A percentile compares a stretch with the other conserved stretches of the same genome.
Evolutionary conservation across 1,139 yeast species (phyloP).

Genomic region (Geotrichum siamense): DNA sequence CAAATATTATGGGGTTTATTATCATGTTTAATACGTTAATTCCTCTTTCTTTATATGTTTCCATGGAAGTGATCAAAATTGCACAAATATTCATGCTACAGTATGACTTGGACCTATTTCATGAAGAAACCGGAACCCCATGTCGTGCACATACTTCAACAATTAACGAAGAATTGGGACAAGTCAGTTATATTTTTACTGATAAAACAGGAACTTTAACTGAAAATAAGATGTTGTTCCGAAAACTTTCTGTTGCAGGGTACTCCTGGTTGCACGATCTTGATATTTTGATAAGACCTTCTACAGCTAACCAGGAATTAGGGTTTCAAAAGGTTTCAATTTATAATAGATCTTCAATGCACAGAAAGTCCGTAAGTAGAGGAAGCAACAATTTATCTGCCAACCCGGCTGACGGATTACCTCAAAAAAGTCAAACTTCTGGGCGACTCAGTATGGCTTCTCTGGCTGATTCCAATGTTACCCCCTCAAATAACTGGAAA

Average conservation of each 20-base stretch:
- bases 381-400: constrained; percentile 4
- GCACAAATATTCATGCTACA: constrained; percentile 75
- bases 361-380: constrained; percentile 5
- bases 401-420: constrained; percentile 24
- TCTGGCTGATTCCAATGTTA: constrained; percentile 25
- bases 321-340: constrained; percentile 10
- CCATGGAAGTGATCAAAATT: constrained; percentile 90
- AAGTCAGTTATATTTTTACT: constrained; percentile 85
- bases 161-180: constrained; percentile 91
- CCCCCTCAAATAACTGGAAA: constrained; percentile 29
- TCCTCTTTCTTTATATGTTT: constrained; percentile 87
- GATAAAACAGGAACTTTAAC: constrained; percentile 97
- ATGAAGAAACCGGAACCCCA: constrained; percentile 73
- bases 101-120: constrained; percentile 91
- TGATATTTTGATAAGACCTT: constrained; percentile 43
- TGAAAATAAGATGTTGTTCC: constrained; percentile 78
- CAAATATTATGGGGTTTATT: constrained; percentile 88
- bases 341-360: background rate
- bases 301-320: constrained; percentile 3
- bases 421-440: constrained; percentile 27
- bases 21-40: constrained; percentile 95
- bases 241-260: constrained; percentile 80
- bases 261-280: constrained; percentile 81
- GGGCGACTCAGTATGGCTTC: constrained; percentile 52
- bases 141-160: constrained; percentile 95